A percentile compares a stretch with the other conserved stretches of the same genome.
Evolutionary conservation across 2,329 filamentous ascomycete species (phyloP).

Genomic region (Epichloe bromicola): DNA sequence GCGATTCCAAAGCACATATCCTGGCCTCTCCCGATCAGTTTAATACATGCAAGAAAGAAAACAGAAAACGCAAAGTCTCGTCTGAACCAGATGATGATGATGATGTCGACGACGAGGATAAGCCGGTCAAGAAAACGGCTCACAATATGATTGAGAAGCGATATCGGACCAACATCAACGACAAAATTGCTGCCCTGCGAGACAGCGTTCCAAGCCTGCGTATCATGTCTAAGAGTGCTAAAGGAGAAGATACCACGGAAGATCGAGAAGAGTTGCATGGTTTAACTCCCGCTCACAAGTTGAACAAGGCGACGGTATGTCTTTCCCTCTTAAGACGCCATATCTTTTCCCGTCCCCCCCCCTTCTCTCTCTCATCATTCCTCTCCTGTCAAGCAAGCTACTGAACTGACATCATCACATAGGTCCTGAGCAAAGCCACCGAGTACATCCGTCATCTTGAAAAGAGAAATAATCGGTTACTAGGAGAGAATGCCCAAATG

Average conservation of each 20-base stretch:
- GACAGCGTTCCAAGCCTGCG: constrained; percentile 86
- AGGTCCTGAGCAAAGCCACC: constrained; percentile 82
- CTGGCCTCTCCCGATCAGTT: constrained; percentile 47
- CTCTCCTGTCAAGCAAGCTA: neutral
- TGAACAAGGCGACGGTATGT: constrained; percentile 86
- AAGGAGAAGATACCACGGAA: constrained; percentile 54
- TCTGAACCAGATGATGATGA: constrained; percentile 39
- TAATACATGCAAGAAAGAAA: constrained; percentile 31
- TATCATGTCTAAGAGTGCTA: constrained; percentile 63
- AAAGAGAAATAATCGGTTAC: constrained; percentile 70
- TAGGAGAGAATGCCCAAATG: constrained; percentile 69
- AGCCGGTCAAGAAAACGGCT: constrained; percentile 69
- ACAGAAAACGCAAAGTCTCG: constrained; percentile 58
- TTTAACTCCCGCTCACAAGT: constrained; percentile 75
- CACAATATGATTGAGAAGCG: constrained; percentile 98
- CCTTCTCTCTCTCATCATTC: neutral
- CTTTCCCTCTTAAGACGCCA: neutral
- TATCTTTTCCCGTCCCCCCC: neutral
- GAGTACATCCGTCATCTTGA: constrained; percentile 93
- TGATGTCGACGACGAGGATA: constrained; percentile 44
- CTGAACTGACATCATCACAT: constrained; percentile 1
- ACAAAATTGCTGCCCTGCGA: constrained; percentile 85
- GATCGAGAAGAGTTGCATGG: constrained; percentile 66
- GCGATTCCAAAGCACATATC: constrained; percentile 31
- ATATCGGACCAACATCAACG: constrained; percentile 91